Evolutionary conservation across 2,329 filamentous ascomycete genomes (phyloP).

Genomic region (Penicillium occitanis): DNA sequence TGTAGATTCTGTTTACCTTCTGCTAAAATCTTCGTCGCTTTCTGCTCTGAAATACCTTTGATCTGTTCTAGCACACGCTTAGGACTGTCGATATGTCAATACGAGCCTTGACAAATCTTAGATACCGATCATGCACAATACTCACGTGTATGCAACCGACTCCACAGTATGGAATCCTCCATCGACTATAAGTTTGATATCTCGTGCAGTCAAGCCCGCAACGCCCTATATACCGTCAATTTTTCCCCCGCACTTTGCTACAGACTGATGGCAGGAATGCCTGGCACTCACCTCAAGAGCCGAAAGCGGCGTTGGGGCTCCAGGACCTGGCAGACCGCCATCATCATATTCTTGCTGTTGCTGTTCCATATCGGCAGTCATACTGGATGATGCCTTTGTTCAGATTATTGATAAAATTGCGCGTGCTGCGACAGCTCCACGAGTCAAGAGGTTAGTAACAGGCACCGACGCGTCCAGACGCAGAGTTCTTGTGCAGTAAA

Average conservation of each 20-base stretch:
- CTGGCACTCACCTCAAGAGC: slow-evolving; percentile 70
- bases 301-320: slow-evolving; percentile 85
- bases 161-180: slow-evolving; percentile 95
- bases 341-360: slow-evolving; percentile 72
- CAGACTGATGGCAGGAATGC: neutral
- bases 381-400: slow-evolving; percentile 21
- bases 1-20: slow-evolving; percentile 64
- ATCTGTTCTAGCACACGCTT: slow-evolving; percentile 83
- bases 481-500: neutral
- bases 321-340: slow-evolving; percentile 72
- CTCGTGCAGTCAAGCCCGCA: slow-evolving; percentile 85
- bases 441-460: neutral
- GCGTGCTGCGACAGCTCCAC: neutral
- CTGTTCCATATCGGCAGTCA: slow-evolving; percentile 60
- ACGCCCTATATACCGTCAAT: slow-evolving; percentile 64
- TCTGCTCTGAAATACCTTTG: slow-evolving; percentile 97
- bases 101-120: neutral
- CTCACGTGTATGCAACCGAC: slow-evolving; percentile 86
- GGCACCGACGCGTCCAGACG: neutral
- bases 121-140: neutral
- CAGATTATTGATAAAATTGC: neutral
- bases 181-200: slow-evolving; percentile 89
- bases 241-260: neutral
- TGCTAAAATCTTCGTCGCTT: slow-evolving; percentile 83
- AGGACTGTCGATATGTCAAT: slow-evolving; percentile 47